Evolutionary conservation across 1,139 yeast species (phyloP).

Genomic region (Candida sp.): DNA sequence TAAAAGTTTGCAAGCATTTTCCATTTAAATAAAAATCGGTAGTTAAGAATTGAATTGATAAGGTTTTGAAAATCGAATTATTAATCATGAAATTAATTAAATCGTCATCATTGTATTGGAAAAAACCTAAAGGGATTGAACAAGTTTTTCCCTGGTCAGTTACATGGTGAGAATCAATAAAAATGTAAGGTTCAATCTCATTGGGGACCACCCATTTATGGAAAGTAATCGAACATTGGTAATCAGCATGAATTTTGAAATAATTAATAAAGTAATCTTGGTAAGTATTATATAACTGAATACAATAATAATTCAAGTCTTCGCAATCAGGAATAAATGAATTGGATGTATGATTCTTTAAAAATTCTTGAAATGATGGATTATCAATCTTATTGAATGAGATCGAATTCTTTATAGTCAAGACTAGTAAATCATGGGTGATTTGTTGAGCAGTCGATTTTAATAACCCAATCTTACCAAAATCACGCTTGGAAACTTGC

Average conservation of each 20-base stretch:
- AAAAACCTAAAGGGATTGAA: slow-evolving; percentile 19
- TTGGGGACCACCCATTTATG: slow-evolving; percentile 17
- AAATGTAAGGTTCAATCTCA: slow-evolving; percentile 13
- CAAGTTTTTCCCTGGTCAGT: slow-evolving; percentile 13
- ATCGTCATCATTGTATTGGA: slow-evolving; percentile 10
- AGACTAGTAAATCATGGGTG: slow-evolving; percentile 10
- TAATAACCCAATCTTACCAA: not conserved
- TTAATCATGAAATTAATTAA: slow-evolving; percentile 10
- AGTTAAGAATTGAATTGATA: slow-evolving; percentile 15
- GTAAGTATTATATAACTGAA: slow-evolving; percentile 16
- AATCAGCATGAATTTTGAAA: slow-evolving; percentile 10
- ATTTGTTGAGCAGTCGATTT: slow-evolving; percentile 10
- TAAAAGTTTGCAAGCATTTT: slow-evolving; percentile 14
- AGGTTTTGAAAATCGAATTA: slow-evolving; percentile 10
- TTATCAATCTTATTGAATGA: slow-evolving; percentile 15
- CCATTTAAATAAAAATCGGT: slow-evolving; percentile 17
- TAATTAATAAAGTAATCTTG: slow-evolving; percentile 16
- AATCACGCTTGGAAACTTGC: not conserved
- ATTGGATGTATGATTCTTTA: slow-evolving; percentile 6
- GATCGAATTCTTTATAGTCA: slow-evolving; percentile 18
- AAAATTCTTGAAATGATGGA: slow-evolving; percentile 12
- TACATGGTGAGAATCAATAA: slow-evolving; percentile 17
- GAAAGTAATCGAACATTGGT: slow-evolving; percentile 16
- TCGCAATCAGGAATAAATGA: slow-evolving; percentile 14
- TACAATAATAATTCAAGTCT: slow-evolving; percentile 15